Evolutionary conservation across 2,329 filamentous ascomycete genomes (phyloP), one percentile per base, ranked within the genome.

Genomic region (Xylariales sp.): DNA sequence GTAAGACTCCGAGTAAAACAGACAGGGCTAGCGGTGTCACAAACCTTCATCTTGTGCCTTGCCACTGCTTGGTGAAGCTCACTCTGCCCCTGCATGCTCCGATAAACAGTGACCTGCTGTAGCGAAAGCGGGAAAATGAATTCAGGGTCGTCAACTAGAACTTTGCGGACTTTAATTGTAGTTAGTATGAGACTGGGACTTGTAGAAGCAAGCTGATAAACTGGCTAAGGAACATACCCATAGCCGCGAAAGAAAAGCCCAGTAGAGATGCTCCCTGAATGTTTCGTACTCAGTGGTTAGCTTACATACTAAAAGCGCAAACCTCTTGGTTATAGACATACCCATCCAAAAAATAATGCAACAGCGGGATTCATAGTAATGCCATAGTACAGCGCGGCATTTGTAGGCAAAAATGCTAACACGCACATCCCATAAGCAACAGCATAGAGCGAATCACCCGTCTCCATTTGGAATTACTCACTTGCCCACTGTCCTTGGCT

Each of bases 311-410:
- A n/a, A n/a, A n/a, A n/a, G n/a, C n/a, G n/a, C n/a, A n/a, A n/a
- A n/a, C n/a, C n/a, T n/a, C n/a, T n/a, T n/a, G n/a, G n/a, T n/a
- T n/a, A n/a, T n/a, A n/a, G n/a, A 27, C 25, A 18, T 28, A 37
- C 34, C 61, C 69, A 67, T 75, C 81, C 81, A 57, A 81, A 81
- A 52, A 77, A 74, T 21, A 78, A 67, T 1, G 68, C 70, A 6
- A 77, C 70, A 0, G 66, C 72, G 0, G 73, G 65, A 33, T 78
- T 62, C 33, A 81, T 65, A 19, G 53, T 60, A 32, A 69, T 60
- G 29, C 67, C 66, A 50, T 78, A 81, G 57, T 74, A 81, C 4
- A 81, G 58, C 5, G 34, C 34, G 16, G 34, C 34, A 15, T 37
- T 37, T 11, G 34, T 37, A 4, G 34, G 34, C 3, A 37, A 18